Percentiles rank a stretch among this genome's conserved stretches.
Evolutionary conservation across 2,329 filamentous ascomycete genomes (phyloP).

Genomic region (Diplocarpon mali): DNA sequence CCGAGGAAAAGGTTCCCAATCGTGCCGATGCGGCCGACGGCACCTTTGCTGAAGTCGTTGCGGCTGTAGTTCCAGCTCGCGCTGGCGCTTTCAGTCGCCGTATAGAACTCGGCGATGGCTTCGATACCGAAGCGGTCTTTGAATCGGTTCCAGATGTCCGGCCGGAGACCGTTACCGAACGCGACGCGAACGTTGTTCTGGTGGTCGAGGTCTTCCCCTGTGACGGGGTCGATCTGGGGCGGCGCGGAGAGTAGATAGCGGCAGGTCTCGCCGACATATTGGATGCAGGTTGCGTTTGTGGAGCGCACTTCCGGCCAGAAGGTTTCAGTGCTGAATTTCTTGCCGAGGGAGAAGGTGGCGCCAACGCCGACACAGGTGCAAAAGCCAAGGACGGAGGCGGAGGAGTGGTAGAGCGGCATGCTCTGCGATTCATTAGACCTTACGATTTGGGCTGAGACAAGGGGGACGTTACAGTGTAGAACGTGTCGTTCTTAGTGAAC

Average conservation of each 20-base stretch:
- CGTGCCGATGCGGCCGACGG: constrained; percentile 62
- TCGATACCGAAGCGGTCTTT: constrained; percentile 70
- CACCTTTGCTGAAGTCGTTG: constrained; percentile 65
- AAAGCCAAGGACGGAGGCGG: constrained; percentile 62
- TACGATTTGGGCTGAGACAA: neutral
- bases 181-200: constrained; percentile 63
- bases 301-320: constrained; percentile 72
- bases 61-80: constrained; percentile 62
- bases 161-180: constrained; percentile 76
- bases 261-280: constrained; percentile 83
- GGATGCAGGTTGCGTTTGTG: constrained; percentile 61
- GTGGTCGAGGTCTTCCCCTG: constrained; percentile 58
- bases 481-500: constrained; percentile 51
- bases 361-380: constrained; percentile 47
- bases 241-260: constrained; percentile 66
- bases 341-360: constrained; percentile 59
- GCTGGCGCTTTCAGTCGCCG: constrained; percentile 60
- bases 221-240: constrained; percentile 47
- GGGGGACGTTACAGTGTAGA: constrained; percentile 55
- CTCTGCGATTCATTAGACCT: constrained; percentile 37
- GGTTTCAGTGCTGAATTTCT: constrained; percentile 63
- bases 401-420: constrained; percentile 85
- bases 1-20: constrained; percentile 46
- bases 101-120: constrained; percentile 70
- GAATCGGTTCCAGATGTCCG: constrained; percentile 77